phyloP scores from a whole-genome alignment of 73 alveolate species.

The Loxodes magnus region DNA sequence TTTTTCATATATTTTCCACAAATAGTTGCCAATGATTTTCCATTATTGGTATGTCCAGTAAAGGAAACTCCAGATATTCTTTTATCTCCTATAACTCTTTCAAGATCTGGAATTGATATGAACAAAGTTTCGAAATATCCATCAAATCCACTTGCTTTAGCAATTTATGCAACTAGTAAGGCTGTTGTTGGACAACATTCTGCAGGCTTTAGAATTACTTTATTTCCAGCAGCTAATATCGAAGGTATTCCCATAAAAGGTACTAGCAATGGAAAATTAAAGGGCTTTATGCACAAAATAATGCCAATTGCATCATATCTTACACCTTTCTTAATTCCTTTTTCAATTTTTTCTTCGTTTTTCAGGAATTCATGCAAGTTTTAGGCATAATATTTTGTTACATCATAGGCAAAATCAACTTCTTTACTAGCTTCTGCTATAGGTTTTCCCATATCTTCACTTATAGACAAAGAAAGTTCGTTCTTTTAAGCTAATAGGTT shows the following conservation, averaged over 20 bases:
- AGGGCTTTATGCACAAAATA: slow-evolving; percentile 44
- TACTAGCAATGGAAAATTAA: slow-evolving; percentile 75
- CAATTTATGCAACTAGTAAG: slow-evolving; percentile 21
- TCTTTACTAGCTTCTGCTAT: slow-evolving; percentile 42
- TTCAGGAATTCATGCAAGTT: slow-evolving; percentile 31
- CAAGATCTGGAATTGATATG: slow-evolving; percentile 29
- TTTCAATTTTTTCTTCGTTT: slow-evolving; percentile 23
- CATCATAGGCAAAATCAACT: slow-evolving; percentile 34
- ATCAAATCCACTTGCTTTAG: slow-evolving; percentile 42
- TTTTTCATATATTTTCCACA: slow-evolving; percentile 56
- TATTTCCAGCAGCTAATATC: slow-evolving; percentile 50
- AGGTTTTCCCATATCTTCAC: slow-evolving; percentile 77
- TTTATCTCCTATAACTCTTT: slow-evolving; percentile 39
- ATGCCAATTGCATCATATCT: slow-evolving; percentile 58
- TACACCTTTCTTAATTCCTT: slow-evolving; percentile 34
- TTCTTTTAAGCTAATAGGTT: slow-evolving; percentile 16
- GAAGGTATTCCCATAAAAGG: slow-evolving; percentile 55
- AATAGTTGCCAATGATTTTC: slow-evolving; percentile 49
- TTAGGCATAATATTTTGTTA: slow-evolving; percentile 30
- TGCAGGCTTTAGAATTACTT: slow-evolving; percentile 55
- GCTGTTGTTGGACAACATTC: slow-evolving; percentile 46
- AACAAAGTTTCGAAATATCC: slow-evolving; percentile 39
- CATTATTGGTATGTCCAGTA: slow-evolving; percentile 64
- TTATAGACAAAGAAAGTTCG: slow-evolving; percentile 37
- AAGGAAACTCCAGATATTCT: slow-evolving; percentile 54